Conservation (phyloP, 345 rosid species). For the Euphorbia pulcherrima region DNA sequence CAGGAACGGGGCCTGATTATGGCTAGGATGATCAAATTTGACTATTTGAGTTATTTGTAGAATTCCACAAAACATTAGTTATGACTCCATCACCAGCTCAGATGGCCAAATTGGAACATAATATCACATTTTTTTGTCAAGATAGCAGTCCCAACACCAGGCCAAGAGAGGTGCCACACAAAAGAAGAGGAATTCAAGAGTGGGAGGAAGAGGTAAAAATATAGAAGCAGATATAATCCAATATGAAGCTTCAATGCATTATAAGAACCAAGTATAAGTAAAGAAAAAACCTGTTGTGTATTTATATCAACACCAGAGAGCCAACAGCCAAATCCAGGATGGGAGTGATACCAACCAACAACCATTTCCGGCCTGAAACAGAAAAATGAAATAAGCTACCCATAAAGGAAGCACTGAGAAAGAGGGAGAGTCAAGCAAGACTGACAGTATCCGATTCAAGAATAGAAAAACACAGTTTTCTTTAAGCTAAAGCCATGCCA, state of each 20-base stretch:
- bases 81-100: neutral
- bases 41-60: neutral
- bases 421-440: neutral
- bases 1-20: too few species aligned
- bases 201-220: neutral
- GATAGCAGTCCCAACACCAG: neutral
- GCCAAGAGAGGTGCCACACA: neutral
- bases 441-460: neutral
- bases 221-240: neutral
- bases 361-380: constrained; percentile 94
- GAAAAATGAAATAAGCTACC: constrained; percentile 8
- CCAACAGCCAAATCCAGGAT: constrained; percentile 99
- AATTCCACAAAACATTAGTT: neutral
- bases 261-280: neutral
- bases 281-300: constrained; percentile 79
- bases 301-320: constrained; percentile 98
- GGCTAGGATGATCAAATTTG: neutral
- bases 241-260: neutral
- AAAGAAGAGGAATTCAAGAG: neutral
- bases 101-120: neutral
- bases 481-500: neutral
- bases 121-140: neutral
- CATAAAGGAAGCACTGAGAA: neutral
- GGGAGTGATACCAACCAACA: constrained; percentile 99
- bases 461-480: neutral